Evolutionary conservation across 495 filamentous ascomycete genomes (phyloP), one percentile per base, ranked within the genome.

Genomic region (Viridothelium virens): DNA sequence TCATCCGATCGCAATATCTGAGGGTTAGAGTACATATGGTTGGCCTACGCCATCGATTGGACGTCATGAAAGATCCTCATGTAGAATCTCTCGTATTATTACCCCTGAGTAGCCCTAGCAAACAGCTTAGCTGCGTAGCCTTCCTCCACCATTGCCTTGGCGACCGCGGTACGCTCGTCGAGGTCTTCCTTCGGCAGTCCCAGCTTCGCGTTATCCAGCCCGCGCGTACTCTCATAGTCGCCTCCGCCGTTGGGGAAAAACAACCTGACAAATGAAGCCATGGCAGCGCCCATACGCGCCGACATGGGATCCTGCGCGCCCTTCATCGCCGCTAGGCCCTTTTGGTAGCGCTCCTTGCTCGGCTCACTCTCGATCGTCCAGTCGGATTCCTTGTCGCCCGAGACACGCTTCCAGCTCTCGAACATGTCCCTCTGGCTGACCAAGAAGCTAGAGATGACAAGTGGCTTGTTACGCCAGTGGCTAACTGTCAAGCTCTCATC

Each of bases 171-270:
- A 7, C 70, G 71, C 68, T 83, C 83, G 71, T 87, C 85, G 66
- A 89, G 64, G 67, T 85, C 79, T 75, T 89, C 86, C 69, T 77
- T 73, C n/a, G 82, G 78, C 65, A 89, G 70, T 0, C 79, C 84
- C 37, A 89, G 73, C 50, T 78, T 62, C 2, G 73, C 76, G 70
- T 88, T 88, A 16, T 75, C 73, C 66, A 82, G 63, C 0, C 77
- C 78, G 1, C 66, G 65, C 48, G 66, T 77, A 10, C 53, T 64
- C 59, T 78, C 75, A 65, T 72, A 80, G 61, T 83, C 70, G 0
- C 80, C 78, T 16, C 66, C 70, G 0, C 76, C 79, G 44, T 81
- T 78, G 16, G 77, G 76, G 47, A 70, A 83, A 63, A 88, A 88
- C 70, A 77, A 69, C 76, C 81, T 79, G 2, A 66, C 74, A 73